A percentile compares a stretch with the other conserved stretches of the same genome.
Evolutionary conservation across 1,284 basidiomycete genomes (phyloP).

Genomic region (Boletus holoroseus): DNA sequence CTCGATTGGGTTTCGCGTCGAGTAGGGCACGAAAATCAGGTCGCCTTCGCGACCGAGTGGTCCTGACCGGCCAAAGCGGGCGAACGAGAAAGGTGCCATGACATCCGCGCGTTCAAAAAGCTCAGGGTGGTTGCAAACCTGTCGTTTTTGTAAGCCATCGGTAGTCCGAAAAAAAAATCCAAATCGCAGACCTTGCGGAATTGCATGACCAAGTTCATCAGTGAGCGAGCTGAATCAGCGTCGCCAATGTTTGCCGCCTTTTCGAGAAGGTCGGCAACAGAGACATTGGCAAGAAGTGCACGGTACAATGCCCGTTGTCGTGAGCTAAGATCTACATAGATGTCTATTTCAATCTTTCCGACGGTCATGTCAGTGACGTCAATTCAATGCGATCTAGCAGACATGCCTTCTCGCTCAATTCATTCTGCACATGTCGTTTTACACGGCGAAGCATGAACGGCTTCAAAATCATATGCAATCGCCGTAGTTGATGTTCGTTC

Average conservation of each 20-base stretch:
- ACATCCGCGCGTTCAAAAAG: slow-evolving; percentile 98
- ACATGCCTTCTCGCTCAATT: slow-evolving; percentile 94
- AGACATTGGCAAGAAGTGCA: slow-evolving; percentile 87
- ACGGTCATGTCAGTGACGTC: not conserved
- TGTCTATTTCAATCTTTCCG: slow-evolving; percentile 88
- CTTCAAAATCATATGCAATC: slow-evolving; percentile 98
- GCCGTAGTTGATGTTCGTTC: slow-evolving; percentile 92
- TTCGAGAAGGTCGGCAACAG: slow-evolving; percentile 89
- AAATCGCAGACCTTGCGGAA: slow-evolving; percentile 78
- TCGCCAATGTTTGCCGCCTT: slow-evolving; percentile 89
- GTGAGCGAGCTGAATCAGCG: slow-evolving; percentile 82
- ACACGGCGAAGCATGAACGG: slow-evolving; percentile 98
- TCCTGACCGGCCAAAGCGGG: slow-evolving; percentile 77
- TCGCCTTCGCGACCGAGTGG: slow-evolving; percentile 84
- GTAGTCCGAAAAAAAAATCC: not conserved
- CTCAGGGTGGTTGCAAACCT: slow-evolving; percentile 99
- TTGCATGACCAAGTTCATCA: slow-evolving; percentile 99
- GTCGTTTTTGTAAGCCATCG: slow-evolving; percentile 7
- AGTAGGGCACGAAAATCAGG: slow-evolving; percentile 76
- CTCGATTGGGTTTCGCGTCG: slow-evolving; percentile 83
- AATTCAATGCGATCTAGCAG: not conserved
- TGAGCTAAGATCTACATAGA: slow-evolving; percentile 92
- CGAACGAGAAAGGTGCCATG: slow-evolving; percentile 86
- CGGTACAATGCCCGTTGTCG: slow-evolving; percentile 93
- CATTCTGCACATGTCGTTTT: slow-evolving; percentile 98